A percentile compares a stretch with the other conserved stretches of the same genome.
Evolutionary conservation across 2,329 filamentous ascomycete species (phyloP).

Genomic region (Fusarium sp.): DNA sequence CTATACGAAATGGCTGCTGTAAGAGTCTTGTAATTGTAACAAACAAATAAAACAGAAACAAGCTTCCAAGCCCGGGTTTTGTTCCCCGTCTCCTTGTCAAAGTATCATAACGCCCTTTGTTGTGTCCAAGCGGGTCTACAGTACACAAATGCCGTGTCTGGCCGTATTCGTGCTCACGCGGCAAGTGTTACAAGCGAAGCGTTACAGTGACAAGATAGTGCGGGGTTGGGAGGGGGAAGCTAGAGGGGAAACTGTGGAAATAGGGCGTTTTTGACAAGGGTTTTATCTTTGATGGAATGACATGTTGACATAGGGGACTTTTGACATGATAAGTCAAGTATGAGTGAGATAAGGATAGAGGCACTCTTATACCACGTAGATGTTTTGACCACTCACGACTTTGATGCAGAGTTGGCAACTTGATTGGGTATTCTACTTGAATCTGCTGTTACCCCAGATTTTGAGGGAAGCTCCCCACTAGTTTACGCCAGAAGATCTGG

Average conservation of each 20-base stretch:
- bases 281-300: not conserved
- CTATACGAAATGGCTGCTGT: not conserved
- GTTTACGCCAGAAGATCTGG: conserved; percentile 25
- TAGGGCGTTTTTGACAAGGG: conserved; percentile 44
- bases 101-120: conserved; percentile 29
- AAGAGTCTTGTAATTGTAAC: not conserved
- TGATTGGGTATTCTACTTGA: not conserved
- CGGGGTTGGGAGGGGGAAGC: conserved; percentile 30
- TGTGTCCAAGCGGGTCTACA: conserved; percentile 28
- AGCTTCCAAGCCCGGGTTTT: conserved; percentile 31
- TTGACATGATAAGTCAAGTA: not conserved
- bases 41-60: conserved; percentile 7
- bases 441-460: conserved; percentile 17
- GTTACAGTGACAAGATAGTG: conserved; percentile 24
- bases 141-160: conserved; percentile 30
- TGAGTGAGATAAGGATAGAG: not conserved
- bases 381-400: conserved; percentile 1
- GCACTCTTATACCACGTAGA: no score
- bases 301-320: not conserved
- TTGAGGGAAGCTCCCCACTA: conserved; percentile 13
- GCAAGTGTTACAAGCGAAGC: not conserved
- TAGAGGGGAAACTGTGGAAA: conserved; percentile 23
- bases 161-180: conserved; percentile 33
- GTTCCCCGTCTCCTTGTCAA: conserved; percentile 8
- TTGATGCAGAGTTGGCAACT: not conserved